phyloP scores from a whole-genome alignment of 345 rosid species.

The Limnanthes douglasii region DNA sequence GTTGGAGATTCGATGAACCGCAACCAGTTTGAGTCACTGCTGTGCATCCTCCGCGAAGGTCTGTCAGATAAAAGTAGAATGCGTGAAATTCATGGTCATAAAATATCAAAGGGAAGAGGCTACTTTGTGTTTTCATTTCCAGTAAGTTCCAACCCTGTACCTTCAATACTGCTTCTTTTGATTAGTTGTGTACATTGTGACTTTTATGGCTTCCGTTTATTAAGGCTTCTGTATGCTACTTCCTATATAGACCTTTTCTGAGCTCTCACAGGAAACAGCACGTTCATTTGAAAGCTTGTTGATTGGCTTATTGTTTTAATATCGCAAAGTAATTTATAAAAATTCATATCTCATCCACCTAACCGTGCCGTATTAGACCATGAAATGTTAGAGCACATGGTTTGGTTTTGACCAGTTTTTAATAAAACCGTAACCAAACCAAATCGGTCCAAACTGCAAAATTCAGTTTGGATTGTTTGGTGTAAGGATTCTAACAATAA shows the following conservation, averaged over 20 bases:
- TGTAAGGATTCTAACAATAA: too few species aligned
- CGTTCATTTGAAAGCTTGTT: too few species aligned
- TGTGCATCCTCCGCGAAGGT: conserved; percentile 80
- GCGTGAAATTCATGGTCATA: conserved; percentile 67
- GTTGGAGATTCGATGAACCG: conserved; percentile 97
- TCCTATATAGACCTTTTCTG: conserved; percentile 5
- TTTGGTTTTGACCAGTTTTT: too few species aligned
- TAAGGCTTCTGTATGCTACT: conserved; percentile 1
- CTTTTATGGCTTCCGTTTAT: not conserved
- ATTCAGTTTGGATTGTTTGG: too few species aligned
- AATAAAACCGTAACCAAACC: too few species aligned
- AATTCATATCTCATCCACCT: too few species aligned
- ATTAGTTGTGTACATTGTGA: not conserved
- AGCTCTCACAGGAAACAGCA: not conserved
- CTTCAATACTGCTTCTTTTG: conserved; percentile 1
- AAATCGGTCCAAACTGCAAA: too few species aligned
- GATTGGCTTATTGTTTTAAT: too few species aligned
- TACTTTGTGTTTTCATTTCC: conserved; percentile 53
- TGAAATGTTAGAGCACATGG: too few species aligned
- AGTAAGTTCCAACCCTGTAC: conserved; percentile 35
- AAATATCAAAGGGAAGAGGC: conserved; percentile 83
- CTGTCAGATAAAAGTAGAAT: conserved; percentile 49
- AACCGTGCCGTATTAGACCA: too few species aligned
- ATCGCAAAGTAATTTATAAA: too few species aligned
- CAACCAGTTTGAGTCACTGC: conserved; percentile 79